These are phyloP conservation scores for Carex cristatella DNA, from an alignment of 176 grass and related monocot genomes.

Conservation along the genomic window DNA sequence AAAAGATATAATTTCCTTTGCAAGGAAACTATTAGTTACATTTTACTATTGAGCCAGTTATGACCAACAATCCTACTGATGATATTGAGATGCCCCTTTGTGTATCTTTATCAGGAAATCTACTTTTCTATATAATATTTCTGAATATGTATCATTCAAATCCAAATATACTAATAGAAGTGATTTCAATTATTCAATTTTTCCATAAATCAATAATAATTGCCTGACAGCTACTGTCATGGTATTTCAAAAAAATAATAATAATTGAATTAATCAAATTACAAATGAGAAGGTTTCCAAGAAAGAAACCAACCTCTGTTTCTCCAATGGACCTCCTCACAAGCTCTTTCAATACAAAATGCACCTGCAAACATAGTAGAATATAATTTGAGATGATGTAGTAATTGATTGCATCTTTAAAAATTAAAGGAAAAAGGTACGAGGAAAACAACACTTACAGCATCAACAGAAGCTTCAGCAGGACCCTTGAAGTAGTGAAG, in stretches of 20 bases:
- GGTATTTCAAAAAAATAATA: neutral
- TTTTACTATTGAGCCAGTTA: neutral
- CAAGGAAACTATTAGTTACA: neutral
- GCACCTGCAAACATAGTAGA: constrained; percentile 55
- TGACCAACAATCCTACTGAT: neutral
- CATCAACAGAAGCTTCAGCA: constrained; percentile 96
- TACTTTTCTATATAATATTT: neutral
- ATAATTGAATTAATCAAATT: neutral
- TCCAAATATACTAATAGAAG: neutral
- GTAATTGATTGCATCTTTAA: neutral
- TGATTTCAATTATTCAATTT: neutral
- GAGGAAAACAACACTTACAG: constrained; percentile 44
- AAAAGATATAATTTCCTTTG: neutral
- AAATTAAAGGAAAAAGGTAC: constrained; percentile 10
- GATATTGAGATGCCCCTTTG: neutral
- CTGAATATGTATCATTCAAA: neutral
- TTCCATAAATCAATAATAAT: neutral
- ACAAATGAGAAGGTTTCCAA: neutral
- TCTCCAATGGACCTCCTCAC: constrained; percentile 82
- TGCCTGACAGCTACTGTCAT: neutral
- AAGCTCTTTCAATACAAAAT: constrained; percentile 95
- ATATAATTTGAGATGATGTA: constrained; percentile 17
- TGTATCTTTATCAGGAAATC: neutral
- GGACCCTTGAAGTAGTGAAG: constrained; percentile 97
- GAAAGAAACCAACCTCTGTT: constrained; percentile 61